Percentiles rank a stretch among this genome's conserved stretches.
Evolutionary conservation across 1,284 basidiomycete genomes (phyloP).

Genomic region (Neolentinus lepideus): DNA sequence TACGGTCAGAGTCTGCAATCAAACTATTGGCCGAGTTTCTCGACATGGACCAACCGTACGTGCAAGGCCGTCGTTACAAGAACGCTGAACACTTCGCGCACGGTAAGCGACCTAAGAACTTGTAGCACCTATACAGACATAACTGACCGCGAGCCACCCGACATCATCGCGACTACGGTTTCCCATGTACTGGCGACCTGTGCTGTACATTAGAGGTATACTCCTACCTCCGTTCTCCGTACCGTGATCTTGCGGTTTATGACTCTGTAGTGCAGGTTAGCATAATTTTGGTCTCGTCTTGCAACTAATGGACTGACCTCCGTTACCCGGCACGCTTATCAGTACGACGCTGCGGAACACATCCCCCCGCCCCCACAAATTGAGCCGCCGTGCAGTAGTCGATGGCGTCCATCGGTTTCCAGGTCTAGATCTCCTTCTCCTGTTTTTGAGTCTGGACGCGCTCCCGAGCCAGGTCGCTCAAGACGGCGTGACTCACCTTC

Average conservation of each 20-base stretch:
- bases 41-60: constrained; percentile 59
- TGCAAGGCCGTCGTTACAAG: constrained; percentile 44
- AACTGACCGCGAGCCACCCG: too few relatives aligned
- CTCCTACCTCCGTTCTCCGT: constrained; percentile 79
- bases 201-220: constrained; percentile 60
- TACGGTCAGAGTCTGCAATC: constrained; percentile 79
- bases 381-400: constrained; percentile 19
- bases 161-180: constrained; percentile 8
- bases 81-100: constrained; percentile 89
- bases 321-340: background rate
- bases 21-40: constrained; percentile 79
- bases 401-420: constrained; percentile 27
- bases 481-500: background rate
- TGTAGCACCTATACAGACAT: background rate
- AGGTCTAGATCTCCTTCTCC: background rate
- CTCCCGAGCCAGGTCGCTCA: background rate
- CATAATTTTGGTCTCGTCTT: constrained; percentile 7
- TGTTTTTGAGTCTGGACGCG: too few relatives aligned
- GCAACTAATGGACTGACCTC: constrained; percentile 1
- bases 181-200: constrained; percentile 6
- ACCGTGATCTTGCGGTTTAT: constrained; percentile 71
- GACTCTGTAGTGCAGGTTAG: constrained; percentile 77
- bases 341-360: constrained; percentile 50
- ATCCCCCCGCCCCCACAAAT: constrained; percentile 23
- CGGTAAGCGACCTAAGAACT: constrained; percentile 38